These are phyloP conservation scores for Eustoma russellianum DNA, from an alignment of 257 asterid genomes.

Conservation along the genomic window DNA sequence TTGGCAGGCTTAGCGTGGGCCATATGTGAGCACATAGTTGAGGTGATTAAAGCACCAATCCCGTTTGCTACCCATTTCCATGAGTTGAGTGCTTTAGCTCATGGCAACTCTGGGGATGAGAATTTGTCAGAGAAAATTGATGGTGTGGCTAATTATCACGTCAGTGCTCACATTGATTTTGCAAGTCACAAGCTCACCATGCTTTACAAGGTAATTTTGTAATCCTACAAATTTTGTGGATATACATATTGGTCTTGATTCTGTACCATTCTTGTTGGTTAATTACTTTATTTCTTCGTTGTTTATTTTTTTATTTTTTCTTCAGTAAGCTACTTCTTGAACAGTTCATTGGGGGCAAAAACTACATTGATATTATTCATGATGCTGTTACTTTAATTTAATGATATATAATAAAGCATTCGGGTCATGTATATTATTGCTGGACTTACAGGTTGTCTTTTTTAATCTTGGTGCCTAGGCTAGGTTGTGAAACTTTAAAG, in stretches of 20 bases:
- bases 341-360: too few relatives aligned
- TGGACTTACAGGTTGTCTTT: too few relatives aligned
- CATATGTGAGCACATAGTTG: conserved; percentile 86
- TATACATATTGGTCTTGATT: neutral
- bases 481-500: too few relatives aligned
- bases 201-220: conserved; percentile 75
- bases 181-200: conserved; percentile 84
- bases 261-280: too few relatives aligned
- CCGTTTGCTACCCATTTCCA: conserved; percentile 97
- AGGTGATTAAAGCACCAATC: conserved; percentile 82
- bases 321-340: too few relatives aligned
- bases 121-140: conserved; percentile 34
- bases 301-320: too few relatives aligned
- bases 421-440: too few relatives aligned
- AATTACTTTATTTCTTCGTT: too few relatives aligned
- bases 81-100: conserved; percentile 88
- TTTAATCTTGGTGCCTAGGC: too few relatives aligned
- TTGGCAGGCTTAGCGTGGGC: conserved; percentile 92
- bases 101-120: conserved; percentile 31
- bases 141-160: conserved; percentile 87
- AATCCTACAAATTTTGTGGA: conserved; percentile 4
- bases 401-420: too few relatives aligned
- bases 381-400: too few relatives aligned
- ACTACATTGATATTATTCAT: too few relatives aligned
- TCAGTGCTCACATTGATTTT: conserved; percentile 90